phyloP scores from a whole-genome alignment of 2,329 filamentous ascomycete genomes.

The Cordyceps javanica region DNA sequence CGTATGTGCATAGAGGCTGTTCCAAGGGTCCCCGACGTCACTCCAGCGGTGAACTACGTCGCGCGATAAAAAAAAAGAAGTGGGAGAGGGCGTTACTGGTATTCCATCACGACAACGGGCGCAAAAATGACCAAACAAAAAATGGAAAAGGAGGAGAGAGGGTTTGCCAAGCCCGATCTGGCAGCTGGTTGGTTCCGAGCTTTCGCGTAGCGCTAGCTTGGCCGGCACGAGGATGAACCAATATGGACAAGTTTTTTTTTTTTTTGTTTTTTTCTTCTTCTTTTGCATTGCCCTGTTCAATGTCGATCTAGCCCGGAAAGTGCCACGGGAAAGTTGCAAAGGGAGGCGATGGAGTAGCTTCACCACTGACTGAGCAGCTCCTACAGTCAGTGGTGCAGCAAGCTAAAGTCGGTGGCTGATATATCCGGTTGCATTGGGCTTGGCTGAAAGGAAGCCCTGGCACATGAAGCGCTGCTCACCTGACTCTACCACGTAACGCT shows the following conservation, averaged over 20 bases:
- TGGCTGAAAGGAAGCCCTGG: background rate
- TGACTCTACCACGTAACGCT: background rate
- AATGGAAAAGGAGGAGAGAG: background rate
- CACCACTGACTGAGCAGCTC: no score
- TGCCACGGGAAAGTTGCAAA: no score
- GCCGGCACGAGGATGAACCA: no score
- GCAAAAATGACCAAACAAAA: background rate
- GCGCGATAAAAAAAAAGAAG: no score
- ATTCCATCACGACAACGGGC: background rate
- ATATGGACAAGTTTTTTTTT: no score
- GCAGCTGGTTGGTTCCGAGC: background rate
- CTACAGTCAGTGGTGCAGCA: no score
- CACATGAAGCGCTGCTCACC: constrained; percentile 9
- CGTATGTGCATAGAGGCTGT: no score
- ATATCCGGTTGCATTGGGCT: background rate
- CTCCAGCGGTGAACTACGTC: constrained; percentile 1
- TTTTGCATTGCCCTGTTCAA: no score
- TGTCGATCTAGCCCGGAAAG: no score
- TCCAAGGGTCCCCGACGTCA: constrained; percentile 4
- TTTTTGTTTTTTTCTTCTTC: no score
- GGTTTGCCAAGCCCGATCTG: constrained; percentile 6
- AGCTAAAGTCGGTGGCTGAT: background rate
- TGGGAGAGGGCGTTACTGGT: background rate
- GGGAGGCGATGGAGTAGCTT: no score
- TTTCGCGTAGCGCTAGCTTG: background rate